Percentiles rank a stretch among this genome's conserved stretches.
Conservation (phyloP, 2,329 filamentous ascomycete species). For the Hansfordia pulvinata region DNA sequence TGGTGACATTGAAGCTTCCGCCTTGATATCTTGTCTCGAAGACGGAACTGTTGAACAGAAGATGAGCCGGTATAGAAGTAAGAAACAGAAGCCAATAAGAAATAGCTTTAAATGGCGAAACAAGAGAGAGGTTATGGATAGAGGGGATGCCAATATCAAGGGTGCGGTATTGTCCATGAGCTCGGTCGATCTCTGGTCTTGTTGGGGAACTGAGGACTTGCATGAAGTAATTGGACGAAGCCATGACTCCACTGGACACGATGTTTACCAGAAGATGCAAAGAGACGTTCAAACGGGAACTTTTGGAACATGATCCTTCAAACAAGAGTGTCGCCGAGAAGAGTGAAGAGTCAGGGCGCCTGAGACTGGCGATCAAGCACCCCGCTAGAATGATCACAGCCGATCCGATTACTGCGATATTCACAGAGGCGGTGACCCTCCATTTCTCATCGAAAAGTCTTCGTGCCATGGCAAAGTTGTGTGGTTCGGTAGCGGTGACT, state of each 20-base stretch:
- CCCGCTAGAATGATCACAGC: too few species aligned
- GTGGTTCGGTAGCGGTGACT: too few species aligned
- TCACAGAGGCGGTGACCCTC: too few species aligned
- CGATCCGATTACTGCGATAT: too few species aligned
- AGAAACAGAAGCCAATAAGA: constrained; percentile 3
- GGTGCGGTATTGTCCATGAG: constrained; percentile 23
- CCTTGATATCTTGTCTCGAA: constrained; percentile 1
- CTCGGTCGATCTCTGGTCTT: constrained; percentile 15
- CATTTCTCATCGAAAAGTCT: too few species aligned
- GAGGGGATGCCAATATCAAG: constrained; percentile 27
- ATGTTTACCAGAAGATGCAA: constrained; percentile 4
- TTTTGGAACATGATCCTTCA: too few species aligned
- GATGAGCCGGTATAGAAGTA: constrained; percentile 3
- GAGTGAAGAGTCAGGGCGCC: too few species aligned
- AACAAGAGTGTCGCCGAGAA: too few species aligned
- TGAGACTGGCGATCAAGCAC: too few species aligned
- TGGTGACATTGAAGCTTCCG: constrained; percentile 2
- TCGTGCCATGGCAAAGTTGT: too few species aligned
- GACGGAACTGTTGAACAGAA: constrained; percentile 4
- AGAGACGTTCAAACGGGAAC: constrained; percentile 2
- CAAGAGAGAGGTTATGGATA: constrained; percentile 16
- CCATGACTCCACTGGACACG: constrained; percentile 2
- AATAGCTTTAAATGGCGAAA: constrained; percentile 1
- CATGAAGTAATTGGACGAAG: constrained; percentile 8
- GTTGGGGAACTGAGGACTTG: constrained; percentile 6